Evolutionary conservation across 306 rosid species (phyloP).

Genomic region (Trifolium dubium): DNA sequence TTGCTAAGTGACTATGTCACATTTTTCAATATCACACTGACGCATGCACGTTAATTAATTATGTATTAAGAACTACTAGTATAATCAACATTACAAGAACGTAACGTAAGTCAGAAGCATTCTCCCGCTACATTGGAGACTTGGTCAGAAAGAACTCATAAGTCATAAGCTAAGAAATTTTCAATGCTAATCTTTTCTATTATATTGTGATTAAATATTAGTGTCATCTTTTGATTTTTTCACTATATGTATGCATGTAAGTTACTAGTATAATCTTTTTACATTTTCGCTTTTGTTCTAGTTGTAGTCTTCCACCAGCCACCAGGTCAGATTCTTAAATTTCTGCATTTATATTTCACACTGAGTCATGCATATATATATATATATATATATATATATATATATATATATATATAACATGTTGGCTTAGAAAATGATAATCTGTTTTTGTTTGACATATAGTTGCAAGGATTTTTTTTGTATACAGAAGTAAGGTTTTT

Average conservation of each 20-base stretch:
- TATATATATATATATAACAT: too few relatives aligned
- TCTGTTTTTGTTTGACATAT: neutral
- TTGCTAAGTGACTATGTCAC: neutral
- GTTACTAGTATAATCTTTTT: neutral
- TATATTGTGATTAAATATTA: neutral
- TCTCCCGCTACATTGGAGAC: neutral
- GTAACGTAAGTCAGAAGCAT: neutral
- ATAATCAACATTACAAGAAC: neutral
- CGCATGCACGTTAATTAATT: neutral
- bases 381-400: too few relatives aligned
- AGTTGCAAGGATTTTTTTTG: too few relatives aligned
- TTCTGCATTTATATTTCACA: too few relatives aligned
- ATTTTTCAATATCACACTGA: neutral
- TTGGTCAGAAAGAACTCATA: neutral
- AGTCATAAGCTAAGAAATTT: neutral
- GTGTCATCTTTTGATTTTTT: neutral
- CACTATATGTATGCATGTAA: neutral
- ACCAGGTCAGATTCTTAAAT: neutral
- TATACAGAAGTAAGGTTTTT: too few relatives aligned
- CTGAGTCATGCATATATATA: too few relatives aligned
- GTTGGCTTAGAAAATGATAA: too few relatives aligned
- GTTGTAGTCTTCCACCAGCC: neutral
- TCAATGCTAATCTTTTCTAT: neutral
- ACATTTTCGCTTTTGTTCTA: neutral
- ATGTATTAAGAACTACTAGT: neutral